Evolutionary conservation across 2,329 filamentous ascomycete species (phyloP).

Genomic region (Monosporascus sp.): DNA sequence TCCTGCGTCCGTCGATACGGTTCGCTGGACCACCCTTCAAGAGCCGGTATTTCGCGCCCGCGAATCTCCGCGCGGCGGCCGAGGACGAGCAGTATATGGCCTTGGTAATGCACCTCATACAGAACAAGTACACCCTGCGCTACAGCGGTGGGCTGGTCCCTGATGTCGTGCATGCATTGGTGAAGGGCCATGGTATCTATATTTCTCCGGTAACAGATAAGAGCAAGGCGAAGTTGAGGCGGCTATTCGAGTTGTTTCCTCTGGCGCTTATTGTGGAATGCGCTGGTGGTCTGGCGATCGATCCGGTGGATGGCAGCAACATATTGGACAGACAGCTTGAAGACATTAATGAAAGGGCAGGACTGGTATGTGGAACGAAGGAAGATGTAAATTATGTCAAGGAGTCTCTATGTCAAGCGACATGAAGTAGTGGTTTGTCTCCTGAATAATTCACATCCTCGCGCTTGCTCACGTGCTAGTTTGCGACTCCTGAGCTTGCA

Average conservation of each 20-base stretch:
- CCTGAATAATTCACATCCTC: no score
- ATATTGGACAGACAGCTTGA: constrained; percentile 34
- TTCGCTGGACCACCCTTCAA: constrained; percentile 34
- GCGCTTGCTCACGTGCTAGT: no score
- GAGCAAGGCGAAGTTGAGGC: constrained; percentile 51
- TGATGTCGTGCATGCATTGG: constrained; percentile 52
- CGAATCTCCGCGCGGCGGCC: constrained; percentile 53
- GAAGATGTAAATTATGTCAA: constrained; percentile 40
- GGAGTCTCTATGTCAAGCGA: constrained; percentile 1
- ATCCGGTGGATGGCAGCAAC: constrained; percentile 36
- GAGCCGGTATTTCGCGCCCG: constrained; percentile 56
- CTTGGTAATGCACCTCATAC: constrained; percentile 45
- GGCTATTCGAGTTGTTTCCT: constrained; percentile 54
- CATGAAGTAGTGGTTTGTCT: not conserved
- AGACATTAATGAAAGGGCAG: constrained; percentile 43
- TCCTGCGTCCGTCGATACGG: constrained; percentile 36
- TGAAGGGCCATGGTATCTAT: constrained; percentile 58
- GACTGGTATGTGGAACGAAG: constrained; percentile 43
- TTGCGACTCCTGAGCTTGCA: no score
- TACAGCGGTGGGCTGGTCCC: constrained; percentile 58
- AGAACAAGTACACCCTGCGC: constrained; percentile 51
- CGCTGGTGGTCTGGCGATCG: constrained; percentile 50
- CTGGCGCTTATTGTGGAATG: constrained; percentile 57
- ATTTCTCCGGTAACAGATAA: constrained; percentile 47
- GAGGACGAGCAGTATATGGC: constrained; percentile 43